Evolutionary conservation across 116 monocot genomes (phyloP).

Genomic region (Phalaenopsis hybrid): DNA sequence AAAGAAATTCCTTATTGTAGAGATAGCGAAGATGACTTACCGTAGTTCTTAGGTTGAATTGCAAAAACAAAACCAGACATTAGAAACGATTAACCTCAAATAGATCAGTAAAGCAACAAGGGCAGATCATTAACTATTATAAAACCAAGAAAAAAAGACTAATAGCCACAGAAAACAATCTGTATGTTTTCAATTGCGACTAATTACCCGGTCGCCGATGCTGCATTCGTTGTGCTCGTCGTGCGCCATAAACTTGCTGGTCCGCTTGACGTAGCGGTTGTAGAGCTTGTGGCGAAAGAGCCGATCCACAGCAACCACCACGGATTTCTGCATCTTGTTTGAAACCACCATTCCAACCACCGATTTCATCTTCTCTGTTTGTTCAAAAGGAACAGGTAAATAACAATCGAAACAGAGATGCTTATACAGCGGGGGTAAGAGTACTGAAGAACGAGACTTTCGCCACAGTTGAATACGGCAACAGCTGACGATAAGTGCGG

Average conservation of each 20-base stretch:
- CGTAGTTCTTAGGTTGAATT: background rate
- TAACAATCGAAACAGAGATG: too few species aligned
- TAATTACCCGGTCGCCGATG: slow-evolving; percentile 66
- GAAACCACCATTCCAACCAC: slow-evolving; percentile 84
- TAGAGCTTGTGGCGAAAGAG: slow-evolving; percentile 72
- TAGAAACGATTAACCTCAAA: background rate
- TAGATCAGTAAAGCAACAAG: background rate
- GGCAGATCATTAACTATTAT: background rate
- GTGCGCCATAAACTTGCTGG: slow-evolving; percentile 96
- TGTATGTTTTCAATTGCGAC: background rate
- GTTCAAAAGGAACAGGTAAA: background rate
- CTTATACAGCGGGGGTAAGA: too few species aligned
- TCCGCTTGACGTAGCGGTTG: slow-evolving; percentile 83
- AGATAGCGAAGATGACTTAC: background rate
- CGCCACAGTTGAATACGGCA: too few species aligned
- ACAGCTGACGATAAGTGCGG: too few species aligned
- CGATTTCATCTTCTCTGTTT: slow-evolving; percentile 46
- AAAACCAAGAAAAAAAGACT: background rate
- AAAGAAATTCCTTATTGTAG: background rate
- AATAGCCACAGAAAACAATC: background rate
- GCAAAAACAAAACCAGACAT: background rate
- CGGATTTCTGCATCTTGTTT: slow-evolving; percentile 98
- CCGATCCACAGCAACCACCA: slow-evolving; percentile 89
- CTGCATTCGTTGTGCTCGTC: slow-evolving; percentile 77
- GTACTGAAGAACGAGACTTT: too few species aligned